Percentiles rank a stretch among this genome's conserved stretches.
phyloP scores from a whole-genome alignment of 2,329 filamentous ascomycete genomes.

The Sarocladiaceae sp. region DNA sequence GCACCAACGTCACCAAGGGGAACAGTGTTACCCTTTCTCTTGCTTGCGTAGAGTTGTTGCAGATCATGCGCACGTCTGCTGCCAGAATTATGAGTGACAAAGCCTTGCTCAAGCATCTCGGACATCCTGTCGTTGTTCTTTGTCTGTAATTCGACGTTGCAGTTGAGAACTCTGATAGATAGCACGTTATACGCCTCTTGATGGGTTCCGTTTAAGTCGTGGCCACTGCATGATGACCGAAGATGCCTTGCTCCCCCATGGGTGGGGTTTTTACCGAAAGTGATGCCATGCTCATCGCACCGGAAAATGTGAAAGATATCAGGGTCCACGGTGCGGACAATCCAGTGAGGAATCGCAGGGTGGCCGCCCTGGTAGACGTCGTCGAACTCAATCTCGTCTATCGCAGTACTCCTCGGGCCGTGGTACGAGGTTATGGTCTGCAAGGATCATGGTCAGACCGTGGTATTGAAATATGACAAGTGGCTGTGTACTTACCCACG shows the following conservation, averaged over 20 bases:
- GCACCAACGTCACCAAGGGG: too few species aligned
- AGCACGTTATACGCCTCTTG: neutral
- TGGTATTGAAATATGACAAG: too few species aligned
- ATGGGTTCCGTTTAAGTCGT: neutral
- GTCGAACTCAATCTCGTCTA: neutral
- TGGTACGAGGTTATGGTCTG: conserved; percentile 25
- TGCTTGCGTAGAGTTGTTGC: neutral
- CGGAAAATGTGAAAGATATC: neutral
- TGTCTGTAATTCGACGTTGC: neutral
- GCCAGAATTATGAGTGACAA: neutral
- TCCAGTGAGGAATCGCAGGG: neutral
- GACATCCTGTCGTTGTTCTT: neutral
- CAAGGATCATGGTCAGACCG: too few species aligned
- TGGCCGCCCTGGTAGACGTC: neutral
- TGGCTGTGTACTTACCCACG: too few species aligned
- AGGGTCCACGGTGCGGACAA: neutral
- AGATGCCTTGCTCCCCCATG: neutral
- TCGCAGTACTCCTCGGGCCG: neutral
- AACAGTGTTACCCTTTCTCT: too few species aligned
- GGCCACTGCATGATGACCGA: neutral
- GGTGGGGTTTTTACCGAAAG: neutral
- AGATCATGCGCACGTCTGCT: neutral
- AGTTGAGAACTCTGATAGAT: conserved; percentile 4
- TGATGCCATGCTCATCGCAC: conserved; percentile 2
- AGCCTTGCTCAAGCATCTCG: neutral